Base-by-base conservation (phyloP, 2,329 filamentous ascomycete genomes). In the Exophiala bonariae region DNA sequence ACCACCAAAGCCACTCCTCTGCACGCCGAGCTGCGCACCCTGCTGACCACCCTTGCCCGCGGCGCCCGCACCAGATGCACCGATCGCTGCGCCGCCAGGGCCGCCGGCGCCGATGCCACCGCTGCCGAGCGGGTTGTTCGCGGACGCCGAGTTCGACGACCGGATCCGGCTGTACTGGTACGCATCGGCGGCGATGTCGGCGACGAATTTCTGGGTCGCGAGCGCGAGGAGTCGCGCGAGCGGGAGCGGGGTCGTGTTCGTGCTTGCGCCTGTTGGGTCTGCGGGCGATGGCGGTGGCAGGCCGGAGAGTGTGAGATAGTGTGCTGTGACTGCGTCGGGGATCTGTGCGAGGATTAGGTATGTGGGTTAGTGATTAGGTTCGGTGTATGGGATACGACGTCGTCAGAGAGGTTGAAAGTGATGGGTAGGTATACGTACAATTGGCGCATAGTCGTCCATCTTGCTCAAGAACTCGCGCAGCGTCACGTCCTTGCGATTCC, bases 191-290 rank as follows among this genome's bases (percentile, higher is more conserved):
- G 93, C 93, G 57, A 99, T 89, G 67, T 99, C 93, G 49, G 93
- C 91, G 61, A 99, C 88, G 76, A 99, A 99, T 67, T 99, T 99
- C 66, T 99, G 93, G 0, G 93, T 96, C n/a, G 93, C 93, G 7
- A 99, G 86, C 2, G 93, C 92, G 34, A 99, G 86, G 3, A 99
- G 86, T 38, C 92, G 89, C 17, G 92, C 89, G 20, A 99, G 86
- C 49, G 91, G 89, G 16, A 86, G 86, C 61, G 96, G 72, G 14
- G 73, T 76, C 50, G 68, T 89, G 42, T 90, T 95, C 61, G 93
- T 86, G 0, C 89, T 91, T 31, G 90, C 89, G 4, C 71, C 71
- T 2, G 47, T 56, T 16, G 82, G 83, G 64, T 93, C 87, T 20
- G 87, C 90, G 63, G 90, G 83, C 0, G 87, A 87, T 32, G 92